phyloP scores from a whole-genome alignment of 148 eudicot genomes.

The Persicaria maculosa region DNA sequence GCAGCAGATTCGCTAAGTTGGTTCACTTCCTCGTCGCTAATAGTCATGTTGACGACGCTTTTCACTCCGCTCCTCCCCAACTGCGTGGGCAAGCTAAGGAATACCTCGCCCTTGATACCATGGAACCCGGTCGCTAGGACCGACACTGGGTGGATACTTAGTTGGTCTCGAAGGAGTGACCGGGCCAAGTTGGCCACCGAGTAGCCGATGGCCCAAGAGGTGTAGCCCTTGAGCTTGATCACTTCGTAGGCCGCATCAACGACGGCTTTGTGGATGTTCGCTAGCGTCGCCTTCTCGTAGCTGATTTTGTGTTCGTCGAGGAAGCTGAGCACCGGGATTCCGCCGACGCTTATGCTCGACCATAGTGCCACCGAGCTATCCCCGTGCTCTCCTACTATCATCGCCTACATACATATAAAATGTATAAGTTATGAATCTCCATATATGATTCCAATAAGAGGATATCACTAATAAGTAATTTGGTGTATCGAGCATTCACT shows the following conservation, averaged over 20 bases:
- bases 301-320: conserved; percentile 59
- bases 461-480: too few relatives aligned
- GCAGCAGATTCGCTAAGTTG: conserved; percentile 57
- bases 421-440: background rate
- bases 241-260: conserved; percentile 80
- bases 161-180: conserved; percentile 63
- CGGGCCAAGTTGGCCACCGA: conserved; percentile 79
- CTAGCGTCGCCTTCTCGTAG: conserved; percentile 58
- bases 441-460: too few relatives aligned
- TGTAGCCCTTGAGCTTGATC: conserved; percentile 89
- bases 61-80: conserved; percentile 73
- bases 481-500: too few relatives aligned
- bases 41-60: conserved; percentile 63
- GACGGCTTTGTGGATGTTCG: conserved; percentile 67
- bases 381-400: conserved; percentile 88
- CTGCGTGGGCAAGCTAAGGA: conserved; percentile 84
- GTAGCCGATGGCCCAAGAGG: conserved; percentile 96
- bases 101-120: conserved; percentile 65
- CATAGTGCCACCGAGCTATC: conserved; percentile 96
- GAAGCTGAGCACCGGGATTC: conserved; percentile 75
- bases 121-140: conserved; percentile 78
- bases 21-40: conserved; percentile 55
- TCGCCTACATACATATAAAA: conserved; percentile 35
- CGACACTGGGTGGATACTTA: conserved; percentile 77
- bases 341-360: conserved; percentile 96